phyloP scores from a whole-genome alignment of 371 early-diverging fungal genomes.

The Mortierella sp. region DNA sequence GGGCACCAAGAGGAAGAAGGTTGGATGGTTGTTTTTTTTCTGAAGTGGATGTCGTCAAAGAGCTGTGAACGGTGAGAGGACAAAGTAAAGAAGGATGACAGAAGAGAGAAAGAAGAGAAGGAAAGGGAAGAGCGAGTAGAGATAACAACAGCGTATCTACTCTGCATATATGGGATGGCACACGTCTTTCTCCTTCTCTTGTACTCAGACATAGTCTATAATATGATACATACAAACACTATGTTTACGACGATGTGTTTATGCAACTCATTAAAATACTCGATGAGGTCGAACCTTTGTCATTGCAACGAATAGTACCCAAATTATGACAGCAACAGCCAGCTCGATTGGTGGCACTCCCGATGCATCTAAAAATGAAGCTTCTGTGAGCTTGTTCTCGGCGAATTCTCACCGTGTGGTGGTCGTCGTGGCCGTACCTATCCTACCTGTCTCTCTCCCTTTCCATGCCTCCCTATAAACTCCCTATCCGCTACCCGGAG shows the following conservation, averaged over 20 bases:
- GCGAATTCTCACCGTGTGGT: background rate
- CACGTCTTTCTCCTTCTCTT: too few relatives aligned
- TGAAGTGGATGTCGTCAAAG: background rate
- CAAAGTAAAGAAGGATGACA: conserved; percentile 1
- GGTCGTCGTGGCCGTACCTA: too few relatives aligned
- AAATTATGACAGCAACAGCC: too few relatives aligned
- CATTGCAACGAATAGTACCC: too few relatives aligned
- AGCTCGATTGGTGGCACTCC: too few relatives aligned
- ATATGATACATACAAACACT: too few relatives aligned
- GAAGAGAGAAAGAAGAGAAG: background rate
- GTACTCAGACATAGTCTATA: too few relatives aligned
- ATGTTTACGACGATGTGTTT: too few relatives aligned
- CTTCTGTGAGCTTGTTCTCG: conserved; percentile 2
- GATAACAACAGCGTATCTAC: background rate
- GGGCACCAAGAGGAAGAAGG: background rate
- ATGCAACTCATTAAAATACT: too few relatives aligned
- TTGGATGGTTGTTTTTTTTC: background rate
- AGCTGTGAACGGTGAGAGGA: background rate
- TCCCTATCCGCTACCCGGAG: too few relatives aligned
- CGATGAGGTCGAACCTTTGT: conserved; percentile 15
- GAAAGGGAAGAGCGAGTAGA: background rate
- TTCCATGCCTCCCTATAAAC: background rate
- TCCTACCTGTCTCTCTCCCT: background rate
- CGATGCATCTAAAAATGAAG: background rate
- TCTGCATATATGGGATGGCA: too few relatives aligned